A percentile compares a stretch with the other conserved stretches of the same genome.
Evolutionary conservation across 176 grass and related monocot species (phyloP).

Genomic region (Poa annua): DNA sequence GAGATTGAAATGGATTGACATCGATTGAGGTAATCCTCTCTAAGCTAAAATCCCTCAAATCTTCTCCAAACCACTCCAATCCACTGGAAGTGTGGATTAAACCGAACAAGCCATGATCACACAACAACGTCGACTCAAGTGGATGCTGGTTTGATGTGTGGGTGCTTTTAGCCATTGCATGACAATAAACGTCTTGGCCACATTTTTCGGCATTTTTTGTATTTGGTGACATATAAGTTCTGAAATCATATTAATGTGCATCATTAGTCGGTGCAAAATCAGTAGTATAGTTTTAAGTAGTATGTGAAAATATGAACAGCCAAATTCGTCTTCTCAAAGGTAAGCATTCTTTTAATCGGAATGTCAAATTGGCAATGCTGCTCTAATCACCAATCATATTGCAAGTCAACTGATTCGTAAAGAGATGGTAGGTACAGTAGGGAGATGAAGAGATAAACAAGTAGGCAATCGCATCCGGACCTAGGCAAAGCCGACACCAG

Average conservation of each 20-base stretch:
- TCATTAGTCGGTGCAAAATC: not conserved
- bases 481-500: conserved; percentile 42
- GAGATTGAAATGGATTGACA: too few species aligned
- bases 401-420: conserved; percentile 33
- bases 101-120: too few species aligned
- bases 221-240: too few species aligned
- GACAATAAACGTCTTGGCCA: too few species aligned
- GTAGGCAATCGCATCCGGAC: conserved; percentile 22
- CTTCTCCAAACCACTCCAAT: too few species aligned
- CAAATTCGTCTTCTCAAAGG: conserved; percentile 17
- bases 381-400: conserved; percentile 14
- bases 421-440: not conserved
- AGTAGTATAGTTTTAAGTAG: not conserved
- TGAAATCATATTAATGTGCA: not conserved
- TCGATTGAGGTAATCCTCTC: too few species aligned
- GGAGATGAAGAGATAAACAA: conserved; percentile 35
- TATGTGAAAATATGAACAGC: not conserved
- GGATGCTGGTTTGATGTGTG: too few species aligned
- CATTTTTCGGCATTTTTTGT: too few species aligned
- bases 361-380: conserved; percentile 9
- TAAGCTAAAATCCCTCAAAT: too few species aligned
- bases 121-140: too few species aligned
- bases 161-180: too few species aligned
- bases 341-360: conserved; percentile 28
- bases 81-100: too few species aligned